Evolutionary conservation across 768 basidiomycete genomes (phyloP).

Genomic region (Lentinula guzmanii): DNA sequence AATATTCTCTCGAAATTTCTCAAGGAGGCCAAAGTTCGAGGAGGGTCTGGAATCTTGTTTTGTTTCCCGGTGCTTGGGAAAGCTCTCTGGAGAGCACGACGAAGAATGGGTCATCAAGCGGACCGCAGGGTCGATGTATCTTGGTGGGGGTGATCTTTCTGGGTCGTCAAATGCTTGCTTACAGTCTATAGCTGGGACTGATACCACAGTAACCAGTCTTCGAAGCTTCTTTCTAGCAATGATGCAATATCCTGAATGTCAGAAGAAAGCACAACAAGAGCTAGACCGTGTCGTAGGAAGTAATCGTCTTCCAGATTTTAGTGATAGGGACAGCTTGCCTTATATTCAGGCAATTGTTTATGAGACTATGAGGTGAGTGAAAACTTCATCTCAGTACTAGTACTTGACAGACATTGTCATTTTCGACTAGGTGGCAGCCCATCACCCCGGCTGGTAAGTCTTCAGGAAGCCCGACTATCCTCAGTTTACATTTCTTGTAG

Average conservation of each 20-base stretch:
- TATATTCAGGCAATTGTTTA: conserved; percentile 7
- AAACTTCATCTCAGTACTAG: too few species aligned
- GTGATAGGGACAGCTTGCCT: conserved; percentile 14
- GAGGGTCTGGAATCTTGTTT: not conserved
- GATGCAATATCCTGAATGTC: conserved; percentile 21
- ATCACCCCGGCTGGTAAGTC: not conserved
- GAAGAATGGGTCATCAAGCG: not conserved
- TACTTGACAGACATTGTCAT: not conserved
- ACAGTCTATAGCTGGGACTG: conserved; percentile 10
- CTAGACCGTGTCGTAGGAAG: conserved; percentile 25
- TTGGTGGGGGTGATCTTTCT: not conserved
- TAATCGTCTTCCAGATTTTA: conserved; percentile 25
- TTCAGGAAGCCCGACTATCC: not conserved
- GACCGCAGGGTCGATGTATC: not conserved
- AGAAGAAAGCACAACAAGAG: conserved; percentile 26
- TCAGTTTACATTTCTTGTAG: not conserved
- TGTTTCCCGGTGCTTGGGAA: not conserved
- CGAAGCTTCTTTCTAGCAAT: conserved; percentile 25
- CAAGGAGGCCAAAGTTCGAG: conserved; percentile 4
- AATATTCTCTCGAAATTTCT: not conserved
- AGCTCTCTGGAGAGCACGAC: not conserved
- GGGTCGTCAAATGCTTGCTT: not conserved
- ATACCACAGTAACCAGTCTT: conserved; percentile 21
- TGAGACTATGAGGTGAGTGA: conserved; percentile 5
- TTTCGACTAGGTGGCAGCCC: not conserved